Percentiles rank a stretch among this genome's conserved stretches.
These are phyloP conservation scores for Emericellopsis cladophorae DNA, from an alignment of 2,329 filamentous ascomycete genomes.

Conservation along the genomic window DNA sequence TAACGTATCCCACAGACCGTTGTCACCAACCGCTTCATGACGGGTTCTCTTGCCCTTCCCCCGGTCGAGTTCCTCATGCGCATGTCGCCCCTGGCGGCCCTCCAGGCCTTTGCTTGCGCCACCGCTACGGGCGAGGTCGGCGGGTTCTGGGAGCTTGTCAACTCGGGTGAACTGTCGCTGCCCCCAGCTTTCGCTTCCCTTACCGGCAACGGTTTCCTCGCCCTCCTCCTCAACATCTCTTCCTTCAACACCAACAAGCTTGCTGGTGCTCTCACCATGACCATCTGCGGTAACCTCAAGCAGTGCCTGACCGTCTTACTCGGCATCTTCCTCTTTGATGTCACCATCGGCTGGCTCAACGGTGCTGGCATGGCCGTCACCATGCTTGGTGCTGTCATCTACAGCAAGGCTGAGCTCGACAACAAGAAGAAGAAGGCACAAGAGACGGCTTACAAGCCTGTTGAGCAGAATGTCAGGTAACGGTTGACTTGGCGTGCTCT, in stretches of 20 bases:
- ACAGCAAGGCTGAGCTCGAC: constrained; percentile 43
- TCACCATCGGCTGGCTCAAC: constrained; percentile 36
- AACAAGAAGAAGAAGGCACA: constrained; percentile 23
- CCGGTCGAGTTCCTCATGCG: constrained; percentile 48
- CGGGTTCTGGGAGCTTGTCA: constrained; percentile 23
- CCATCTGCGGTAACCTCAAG: constrained; percentile 46
- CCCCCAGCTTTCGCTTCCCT: constrained; percentile 26
- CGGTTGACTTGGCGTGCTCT: background rate
- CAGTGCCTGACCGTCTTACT: constrained; percentile 42
- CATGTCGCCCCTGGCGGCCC: constrained; percentile 47
- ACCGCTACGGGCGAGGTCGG: constrained; percentile 37
- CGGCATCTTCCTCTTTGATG: constrained; percentile 38
- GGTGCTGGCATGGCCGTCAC: constrained; percentile 43
- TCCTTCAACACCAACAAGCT: constrained; percentile 46
- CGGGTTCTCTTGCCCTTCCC: constrained; percentile 41
- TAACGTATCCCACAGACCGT: constrained; percentile 29
- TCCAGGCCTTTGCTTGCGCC: constrained; percentile 40
- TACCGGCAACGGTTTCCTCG: constrained; percentile 37
- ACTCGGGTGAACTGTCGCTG: constrained; percentile 20
- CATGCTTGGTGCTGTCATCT: constrained; percentile 41
- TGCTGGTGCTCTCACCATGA: constrained; percentile 45
- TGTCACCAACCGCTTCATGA: constrained; percentile 52
- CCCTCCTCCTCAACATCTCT: constrained; percentile 42
- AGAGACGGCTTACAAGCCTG: constrained; percentile 19
- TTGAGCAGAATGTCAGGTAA: constrained; percentile 15